A percentile compares a stretch with the other conserved stretches of the same genome.
phyloP scores from a whole-genome alignment of 2,329 filamentous ascomycete genomes.

The Ophiostoma sp. region DNA sequence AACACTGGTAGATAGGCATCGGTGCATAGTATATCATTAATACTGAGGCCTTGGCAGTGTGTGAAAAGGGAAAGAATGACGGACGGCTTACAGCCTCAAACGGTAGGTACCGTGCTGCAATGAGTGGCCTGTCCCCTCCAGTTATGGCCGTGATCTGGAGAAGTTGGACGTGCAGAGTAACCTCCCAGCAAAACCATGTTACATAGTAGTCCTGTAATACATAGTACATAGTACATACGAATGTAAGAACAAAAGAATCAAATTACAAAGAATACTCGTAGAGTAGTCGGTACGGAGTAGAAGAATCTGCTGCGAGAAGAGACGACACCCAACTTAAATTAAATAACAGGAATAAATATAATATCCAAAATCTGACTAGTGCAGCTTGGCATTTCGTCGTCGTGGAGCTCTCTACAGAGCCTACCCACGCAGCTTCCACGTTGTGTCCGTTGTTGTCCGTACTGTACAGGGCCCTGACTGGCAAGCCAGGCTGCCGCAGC shows the following conservation, averaged over 20 bases:
- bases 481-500: slow-evolving; percentile 14
- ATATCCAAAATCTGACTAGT: not conserved
- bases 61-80: not conserved
- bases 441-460: slow-evolving; percentile 19
- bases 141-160: no score
- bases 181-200: not conserved
- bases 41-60: slow-evolving; percentile 19
- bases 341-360: not conserved
- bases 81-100: not conserved
- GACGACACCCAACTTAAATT: not conserved
- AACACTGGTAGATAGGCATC: not conserved
- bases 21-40: no score
- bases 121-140: no score
- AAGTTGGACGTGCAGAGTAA: no score
- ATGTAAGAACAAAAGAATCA: not conserved
- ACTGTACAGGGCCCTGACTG: not conserved
- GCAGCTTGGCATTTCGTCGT: slow-evolving; percentile 19
- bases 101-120: not conserved
- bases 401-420: not conserved
- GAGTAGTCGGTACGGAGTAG: not conserved
- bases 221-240: not conserved
- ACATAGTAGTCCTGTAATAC: not conserved
- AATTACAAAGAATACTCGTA: not conserved
- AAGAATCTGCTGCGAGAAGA: not conserved
- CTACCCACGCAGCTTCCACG: slow-evolving; percentile 15